Conservation (phyloP, 83 land plant species). For the Picea engelmannii region DNA sequence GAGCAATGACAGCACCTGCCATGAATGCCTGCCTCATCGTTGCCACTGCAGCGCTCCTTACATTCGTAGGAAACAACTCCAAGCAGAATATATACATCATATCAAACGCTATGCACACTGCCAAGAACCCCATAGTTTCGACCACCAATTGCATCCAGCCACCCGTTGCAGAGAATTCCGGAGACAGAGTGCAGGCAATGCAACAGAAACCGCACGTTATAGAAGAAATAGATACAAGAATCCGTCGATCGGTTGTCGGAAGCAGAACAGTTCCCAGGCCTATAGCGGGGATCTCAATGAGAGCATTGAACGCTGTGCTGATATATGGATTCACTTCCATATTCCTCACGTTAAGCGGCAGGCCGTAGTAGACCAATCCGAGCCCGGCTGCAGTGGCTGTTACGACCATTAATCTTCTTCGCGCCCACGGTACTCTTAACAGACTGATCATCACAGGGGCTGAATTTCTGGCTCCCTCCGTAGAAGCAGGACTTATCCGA, state of each 20-base stretch:
- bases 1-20: too few relatives aligned
- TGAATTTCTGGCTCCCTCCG: background rate
- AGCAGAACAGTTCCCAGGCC: constrained; percentile 27
- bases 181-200: background rate
- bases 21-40: too few relatives aligned
- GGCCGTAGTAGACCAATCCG: constrained; percentile 55
- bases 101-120: constrained; percentile 34
- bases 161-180: background rate
- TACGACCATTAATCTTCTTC: constrained; percentile 20
- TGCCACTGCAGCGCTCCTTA: too few relatives aligned
- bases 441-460: background rate
- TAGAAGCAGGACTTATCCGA: constrained; percentile 5
- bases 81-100: background rate
- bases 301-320: constrained; percentile 42
- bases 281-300: constrained; percentile 44
- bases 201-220: constrained; percentile 24
- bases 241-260: constrained; percentile 14
- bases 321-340: constrained; percentile 39
- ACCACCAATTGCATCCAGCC: constrained; percentile 23
- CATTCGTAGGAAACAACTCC: too few relatives aligned
- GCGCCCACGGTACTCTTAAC: constrained; percentile 37
- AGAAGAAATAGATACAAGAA: constrained; percentile 19
- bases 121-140: constrained; percentile 35
- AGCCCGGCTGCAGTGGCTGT: constrained; percentile 32
- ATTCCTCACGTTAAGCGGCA: constrained; percentile 48